Percentiles rank a stretch among this genome's conserved stretches.
Evolutionary conservation across 345 rosid genomes (phyloP).

Genomic region (Salix brachista): DNA sequence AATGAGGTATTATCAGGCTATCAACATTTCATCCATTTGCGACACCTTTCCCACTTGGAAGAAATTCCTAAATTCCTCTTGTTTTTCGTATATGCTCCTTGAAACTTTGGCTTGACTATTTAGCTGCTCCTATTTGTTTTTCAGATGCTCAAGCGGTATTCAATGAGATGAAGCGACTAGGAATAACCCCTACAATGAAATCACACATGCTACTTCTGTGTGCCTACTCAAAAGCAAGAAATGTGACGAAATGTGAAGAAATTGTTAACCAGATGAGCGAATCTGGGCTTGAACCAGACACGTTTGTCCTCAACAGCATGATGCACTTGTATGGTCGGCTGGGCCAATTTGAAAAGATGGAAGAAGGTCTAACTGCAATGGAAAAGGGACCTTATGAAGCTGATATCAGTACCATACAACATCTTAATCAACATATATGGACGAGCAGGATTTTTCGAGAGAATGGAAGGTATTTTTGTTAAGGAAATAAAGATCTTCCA

Average conservation of each 20-base stretch:
- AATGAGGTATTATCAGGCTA: too few species aligned
- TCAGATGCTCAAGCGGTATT: constrained; percentile 77
- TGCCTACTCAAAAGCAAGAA: constrained; percentile 71
- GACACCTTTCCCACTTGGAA: too few species aligned
- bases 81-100: background rate
- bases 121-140: background rate
- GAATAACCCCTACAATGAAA: constrained; percentile 82
- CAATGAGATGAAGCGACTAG: constrained; percentile 76
- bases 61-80: too few species aligned
- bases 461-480: constrained; percentile 59
- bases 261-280: constrained; percentile 61
- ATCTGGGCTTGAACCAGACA: constrained; percentile 72
- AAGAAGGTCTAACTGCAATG: constrained; percentile 59
- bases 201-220: constrained; percentile 86
- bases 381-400: constrained; percentile 48
- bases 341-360: constrained; percentile 79
- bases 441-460: constrained; percentile 65
- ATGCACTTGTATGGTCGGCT: constrained; percentile 70
- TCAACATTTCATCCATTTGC: too few species aligned
- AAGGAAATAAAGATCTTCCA: too few species aligned
- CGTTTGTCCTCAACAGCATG: constrained; percentile 79
- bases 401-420: constrained; percentile 82
- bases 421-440: constrained; percentile 79
- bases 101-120: background rate
- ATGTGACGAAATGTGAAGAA: constrained; percentile 65